Evolutionary conservation across 306 rosid genomes (phyloP), one percentile per base, ranked within the genome.

Genomic region (Vigna trinervia): DNA sequence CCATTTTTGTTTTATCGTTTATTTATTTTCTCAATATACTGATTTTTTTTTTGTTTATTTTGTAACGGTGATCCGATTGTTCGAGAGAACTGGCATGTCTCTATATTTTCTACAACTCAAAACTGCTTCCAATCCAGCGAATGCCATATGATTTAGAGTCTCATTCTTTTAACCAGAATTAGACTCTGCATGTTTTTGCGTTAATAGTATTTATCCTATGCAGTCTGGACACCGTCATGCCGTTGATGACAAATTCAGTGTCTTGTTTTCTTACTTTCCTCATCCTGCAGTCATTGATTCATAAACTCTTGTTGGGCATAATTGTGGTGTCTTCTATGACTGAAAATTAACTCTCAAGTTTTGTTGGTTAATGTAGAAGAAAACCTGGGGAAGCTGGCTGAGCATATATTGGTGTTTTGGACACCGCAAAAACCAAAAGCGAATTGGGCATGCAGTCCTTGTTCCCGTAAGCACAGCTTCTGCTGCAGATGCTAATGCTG

Each of bases 301-400:
- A 53, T 53, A 4, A 54, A 54, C 13, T 54, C 6, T 23, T 57
- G 15, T n/a, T 7, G 20, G 8, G 28, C 67, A 15, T 34, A 58
- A 15, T 32, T 39, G 45, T 45, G 32, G 41, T 78, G 23, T 70
- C 61, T 69, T 73, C 47, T 80, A 48, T 62, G 59, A 51, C 48
- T 68, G 59, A 47, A 34, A 69, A 23, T 48, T 67, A 75, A 69
- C 43, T 75, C 19, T 75, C 19, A 15, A 4, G 69, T 78, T 77
- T 69, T 69, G 19, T 80, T 77, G 34, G 12, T 65, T 56, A 22
- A 22, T 22, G 80, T 91, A 96, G 99, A 96, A 86, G 93, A 92
- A 86, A 86, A 88, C 86, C 83, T 92, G 98, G 98, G 87, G 94
- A 15, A 88, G 87, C 84, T 93, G 90, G 78, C 84, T 74, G 89